Evolutionary conservation across 2,329 filamentous ascomycete genomes (phyloP), one percentile per base, ranked within the genome.

Genomic region (Mariannaea elegans): DNA sequence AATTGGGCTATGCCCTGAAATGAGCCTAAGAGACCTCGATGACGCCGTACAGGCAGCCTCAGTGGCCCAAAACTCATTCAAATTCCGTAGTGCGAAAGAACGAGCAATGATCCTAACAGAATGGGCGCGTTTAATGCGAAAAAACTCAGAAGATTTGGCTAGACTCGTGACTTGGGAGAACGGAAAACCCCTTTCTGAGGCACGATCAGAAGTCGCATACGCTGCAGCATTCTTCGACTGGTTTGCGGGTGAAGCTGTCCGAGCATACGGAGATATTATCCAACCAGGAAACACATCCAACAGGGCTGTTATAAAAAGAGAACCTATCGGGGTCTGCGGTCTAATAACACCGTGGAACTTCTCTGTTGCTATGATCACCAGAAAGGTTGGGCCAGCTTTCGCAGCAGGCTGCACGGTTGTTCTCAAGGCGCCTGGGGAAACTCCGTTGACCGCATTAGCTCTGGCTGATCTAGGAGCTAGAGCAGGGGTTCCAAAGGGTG

Each of bases 331-430:
- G 2, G 64, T 66, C 2, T 64, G 61, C 32, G 56, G 59, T 13
- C 49, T 65, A 87, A 87, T 74, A 83, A 90, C 66, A 10, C 74
- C 87, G 72, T 84, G 87, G 87, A 90, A 90, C 74, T 90, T 90
- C 67, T 83, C 83, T 10, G 77, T 79, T 14, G 82, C 81, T 27
- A 86, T 85, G 83, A 77, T 84, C 34, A 78, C 78, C 2, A 70
- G 78, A 21, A 81, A 81, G 55, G 69, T 77, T 14, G 77, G 73
- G 2, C 74, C 85, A 1, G 85, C 84, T 3, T 78, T 92, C 16
- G 89, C 89, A 14, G 89, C 89, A n/a, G 90, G 89, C 21, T 91
- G 89, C 75, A 91, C 89, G 1, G 90, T 92, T 83, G 82, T 93
- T 14, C 80, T 84, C 18, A 91, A 91, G 77, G 86, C 89, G 1